These are phyloP conservation scores for Mediolabrus comicus DNA, from an alignment of 108 stramenopile species.

Conservation along the genomic window DNA sequence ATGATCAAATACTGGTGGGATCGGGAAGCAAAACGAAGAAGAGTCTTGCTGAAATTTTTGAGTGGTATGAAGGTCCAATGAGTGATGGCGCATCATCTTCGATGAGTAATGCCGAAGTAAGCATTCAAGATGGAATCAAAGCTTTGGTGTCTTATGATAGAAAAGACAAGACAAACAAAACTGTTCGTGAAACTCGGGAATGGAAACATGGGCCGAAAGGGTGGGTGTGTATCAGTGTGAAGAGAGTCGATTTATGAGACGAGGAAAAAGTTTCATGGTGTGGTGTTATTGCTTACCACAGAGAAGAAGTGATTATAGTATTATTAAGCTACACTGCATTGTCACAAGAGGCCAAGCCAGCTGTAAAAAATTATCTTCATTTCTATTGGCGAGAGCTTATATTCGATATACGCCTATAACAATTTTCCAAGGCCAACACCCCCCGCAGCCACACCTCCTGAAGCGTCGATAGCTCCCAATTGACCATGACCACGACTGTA, in stretches of 20 bases:
- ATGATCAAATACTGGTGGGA: slow-evolving; percentile 38
- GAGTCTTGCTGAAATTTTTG: background rate
- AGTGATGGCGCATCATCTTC: slow-evolving; percentile 3
- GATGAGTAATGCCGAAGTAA: slow-evolving; percentile 48
- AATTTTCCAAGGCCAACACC: slow-evolving; percentile 47
- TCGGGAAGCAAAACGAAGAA: background rate
- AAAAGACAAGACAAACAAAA: slow-evolving; percentile 6
- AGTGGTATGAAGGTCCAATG: slow-evolving; percentile 31
- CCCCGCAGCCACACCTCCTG: slow-evolving; percentile 41
- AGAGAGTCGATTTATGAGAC: slow-evolving; percentile 1
- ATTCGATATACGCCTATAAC: background rate
- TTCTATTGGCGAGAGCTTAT: background rate
- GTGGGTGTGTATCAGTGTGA: slow-evolving; percentile 30
- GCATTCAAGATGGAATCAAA: slow-evolving; percentile 61
- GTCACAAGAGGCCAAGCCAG: too few relatives aligned
- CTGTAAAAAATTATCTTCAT: background rate
- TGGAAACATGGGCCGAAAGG: slow-evolving; percentile 33
- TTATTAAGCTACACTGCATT: background rate
- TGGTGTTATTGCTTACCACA: too few relatives aligned
- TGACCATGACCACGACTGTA: slow-evolving; percentile 77
- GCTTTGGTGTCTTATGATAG: slow-evolving; percentile 67
- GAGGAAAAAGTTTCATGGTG: too few relatives aligned
- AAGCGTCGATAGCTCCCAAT: slow-evolving; percentile 64
- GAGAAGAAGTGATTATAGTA: background rate
- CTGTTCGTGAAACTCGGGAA: slow-evolving; percentile 21